Evolutionary conservation across 805 yeast species (phyloP).

Genomic region (Isabelozyma pseudorhagii): DNA sequence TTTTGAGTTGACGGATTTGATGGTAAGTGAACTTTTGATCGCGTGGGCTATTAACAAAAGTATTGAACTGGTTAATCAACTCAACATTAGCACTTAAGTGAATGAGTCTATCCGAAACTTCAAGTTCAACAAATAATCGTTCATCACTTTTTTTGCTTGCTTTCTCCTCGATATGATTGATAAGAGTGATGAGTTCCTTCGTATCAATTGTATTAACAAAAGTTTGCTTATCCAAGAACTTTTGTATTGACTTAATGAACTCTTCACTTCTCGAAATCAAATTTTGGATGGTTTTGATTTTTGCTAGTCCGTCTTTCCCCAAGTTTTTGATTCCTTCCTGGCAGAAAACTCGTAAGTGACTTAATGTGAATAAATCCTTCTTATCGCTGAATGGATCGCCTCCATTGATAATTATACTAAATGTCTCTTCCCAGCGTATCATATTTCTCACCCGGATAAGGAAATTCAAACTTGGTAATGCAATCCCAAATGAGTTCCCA

Average conservation of each 20-base stretch:
- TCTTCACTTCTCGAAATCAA: slow-evolving; percentile 22
- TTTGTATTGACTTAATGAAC: slow-evolving; percentile 12
- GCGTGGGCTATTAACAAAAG: slow-evolving; percentile 2
- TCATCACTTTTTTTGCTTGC: slow-evolving; percentile 18
- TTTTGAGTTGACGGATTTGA: slow-evolving; percentile 21
- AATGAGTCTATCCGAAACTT: slow-evolving; percentile 14
- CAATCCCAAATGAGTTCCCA: slow-evolving; percentile 61
- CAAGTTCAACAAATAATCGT: slow-evolving; percentile 23
- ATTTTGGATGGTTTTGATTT: slow-evolving; percentile 18
- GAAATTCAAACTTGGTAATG: slow-evolving; percentile 44
- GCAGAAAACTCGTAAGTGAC: slow-evolving; percentile 24
- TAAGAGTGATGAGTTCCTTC: slow-evolving; percentile 18
- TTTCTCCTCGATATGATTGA: slow-evolving; percentile 22
- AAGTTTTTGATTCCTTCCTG: slow-evolving; percentile 25
- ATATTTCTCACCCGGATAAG: slow-evolving; percentile 34
- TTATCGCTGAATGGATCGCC: slow-evolving; percentile 38
- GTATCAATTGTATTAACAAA: slow-evolving; percentile 15
- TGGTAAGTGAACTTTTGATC: slow-evolving; percentile 10
- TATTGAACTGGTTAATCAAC: slow-evolving; percentile 12
- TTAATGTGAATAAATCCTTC: slow-evolving; percentile 31
- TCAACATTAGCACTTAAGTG: slow-evolving; percentile 15
- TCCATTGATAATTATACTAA: slow-evolving; percentile 31
- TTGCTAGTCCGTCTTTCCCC: slow-evolving; percentile 31
- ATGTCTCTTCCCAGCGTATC: slow-evolving; percentile 30
- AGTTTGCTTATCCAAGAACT: slow-evolving; percentile 1